Evolutionary conservation across 305 asterid species (phyloP), one percentile per base, ranked within the genome.

Genomic region (Rubia tinctorum): DNA sequence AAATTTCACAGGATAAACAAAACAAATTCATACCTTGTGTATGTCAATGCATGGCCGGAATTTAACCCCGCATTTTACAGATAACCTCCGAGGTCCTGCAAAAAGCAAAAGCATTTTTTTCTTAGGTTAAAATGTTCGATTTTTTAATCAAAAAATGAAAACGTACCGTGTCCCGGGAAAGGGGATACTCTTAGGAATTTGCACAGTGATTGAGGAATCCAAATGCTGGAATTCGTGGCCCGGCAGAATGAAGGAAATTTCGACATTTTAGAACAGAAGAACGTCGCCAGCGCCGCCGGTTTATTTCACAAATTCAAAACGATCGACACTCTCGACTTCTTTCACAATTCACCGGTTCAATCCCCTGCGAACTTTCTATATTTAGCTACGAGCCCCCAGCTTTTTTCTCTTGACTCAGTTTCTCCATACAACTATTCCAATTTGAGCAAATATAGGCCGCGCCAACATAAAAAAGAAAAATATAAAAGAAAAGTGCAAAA

Each of bases 21-120:
- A 68, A 8, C 60, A 10, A 68, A 56, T 62, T 18, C 74, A 61
- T 42, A 92, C 99, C 98, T 92, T 88, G 88, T 92, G 99, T 84
- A 95, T 90, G 81, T 95, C 99, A 62, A 95, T 95, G 87, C 99
- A 95, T 73, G 99, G 99, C 68, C 97, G 94, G 87, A 95, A 92
- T 70, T 42, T 81, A 75, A 92, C 92, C 14, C 89, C 90, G 79
- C 96, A 88, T 77, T 53, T 81, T 66, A 89, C 49, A 2, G 83
- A 74, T 73, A 84, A 74, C 83, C 87, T 84, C 71, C 13, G 86
- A 73, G 82, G 77, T 78, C 87, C 97, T 92, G 86, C 66, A 77
- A 42, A 11, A 49, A 56, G 47, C 53, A 68, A 76, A 72, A 72
- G 37, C 37, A 8, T 1, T 56, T 42, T 55, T 43, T 68, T 34